These are phyloP conservation scores for Jacaranda mimosifolia DNA, from an alignment of 257 asterid genomes.

Conservation along the genomic window DNA sequence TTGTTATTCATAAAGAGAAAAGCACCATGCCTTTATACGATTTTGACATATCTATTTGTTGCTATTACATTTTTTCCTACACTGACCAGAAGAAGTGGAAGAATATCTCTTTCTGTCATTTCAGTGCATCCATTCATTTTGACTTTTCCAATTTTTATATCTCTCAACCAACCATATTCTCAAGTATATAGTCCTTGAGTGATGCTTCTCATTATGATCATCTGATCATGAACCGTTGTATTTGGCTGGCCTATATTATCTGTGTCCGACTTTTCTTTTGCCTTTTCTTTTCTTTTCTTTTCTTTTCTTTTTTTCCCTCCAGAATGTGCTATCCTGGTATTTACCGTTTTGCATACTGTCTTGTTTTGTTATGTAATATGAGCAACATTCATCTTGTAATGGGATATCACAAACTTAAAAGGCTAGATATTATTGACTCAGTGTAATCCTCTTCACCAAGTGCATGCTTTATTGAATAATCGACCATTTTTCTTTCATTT, in stretches of 20 bases:
- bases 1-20: too few species aligned
- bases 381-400: neutral
- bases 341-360: neutral
- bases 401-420: neutral
- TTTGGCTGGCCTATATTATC: neutral
- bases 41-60: too few species aligned
- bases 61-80: too few species aligned
- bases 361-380: neutral
- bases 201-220: neutral
- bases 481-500: neutral
- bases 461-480: conserved; percentile 18
- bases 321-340: neutral
- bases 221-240: neutral
- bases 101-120: too few species aligned
- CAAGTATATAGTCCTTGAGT: neutral
- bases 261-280: neutral
- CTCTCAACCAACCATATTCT: neutral
- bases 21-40: too few species aligned
- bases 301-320: too few species aligned
- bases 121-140: neutral
- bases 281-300: neutral
- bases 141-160: neutral
- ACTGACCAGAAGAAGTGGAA: too few species aligned
- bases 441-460: neutral
- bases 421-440: neutral